Percentiles rank a stretch among this genome's conserved stretches.
These are phyloP conservation scores for Fomitopsis pulvina DNA, from an alignment of 768 basidiomycete genomes.

Conservation along the genomic window DNA sequence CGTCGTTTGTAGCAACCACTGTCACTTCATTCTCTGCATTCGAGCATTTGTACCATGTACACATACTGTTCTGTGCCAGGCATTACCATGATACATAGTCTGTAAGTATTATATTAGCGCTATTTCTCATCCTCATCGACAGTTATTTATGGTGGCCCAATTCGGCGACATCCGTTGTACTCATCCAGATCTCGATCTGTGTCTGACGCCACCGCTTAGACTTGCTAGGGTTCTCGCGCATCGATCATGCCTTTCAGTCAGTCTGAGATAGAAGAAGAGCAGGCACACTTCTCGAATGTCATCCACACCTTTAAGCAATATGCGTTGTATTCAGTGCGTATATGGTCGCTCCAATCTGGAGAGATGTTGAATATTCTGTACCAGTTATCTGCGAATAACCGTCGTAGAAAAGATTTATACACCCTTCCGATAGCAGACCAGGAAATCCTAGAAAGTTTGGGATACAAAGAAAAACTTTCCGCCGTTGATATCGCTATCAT, in stretches of 20 bases:
- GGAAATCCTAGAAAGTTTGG: slow-evolving; percentile 56
- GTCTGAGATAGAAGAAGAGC: slow-evolving; percentile 46
- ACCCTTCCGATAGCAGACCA: slow-evolving; percentile 65
- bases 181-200: not conserved
- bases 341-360: not conserved
- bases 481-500: slow-evolving; percentile 77
- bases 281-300: slow-evolving; percentile 69
- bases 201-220: not conserved
- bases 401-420: slow-evolving; percentile 72
- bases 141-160: no score
- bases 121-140: no score
- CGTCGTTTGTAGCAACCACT: slow-evolving; percentile 1
- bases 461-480: slow-evolving; percentile 74
- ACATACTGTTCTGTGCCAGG: not conserved
- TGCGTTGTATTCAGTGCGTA: slow-evolving; percentile 62
- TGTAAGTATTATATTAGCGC: no score
- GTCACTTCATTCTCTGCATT: not conserved
- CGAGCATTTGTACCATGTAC: not conserved
- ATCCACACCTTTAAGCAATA: slow-evolving; percentile 72
- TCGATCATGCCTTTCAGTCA: slow-evolving; percentile 19
- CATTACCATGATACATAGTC: not conserved
- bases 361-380: not conserved
- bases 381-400: slow-evolving; percentile 53
- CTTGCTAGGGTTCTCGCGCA: not conserved
- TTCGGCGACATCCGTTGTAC: not conserved